These are phyloP conservation scores for Fusarium musae DNA, from an alignment of 2,329 filamentous ascomycete genomes.

Conservation along the genomic window DNA sequence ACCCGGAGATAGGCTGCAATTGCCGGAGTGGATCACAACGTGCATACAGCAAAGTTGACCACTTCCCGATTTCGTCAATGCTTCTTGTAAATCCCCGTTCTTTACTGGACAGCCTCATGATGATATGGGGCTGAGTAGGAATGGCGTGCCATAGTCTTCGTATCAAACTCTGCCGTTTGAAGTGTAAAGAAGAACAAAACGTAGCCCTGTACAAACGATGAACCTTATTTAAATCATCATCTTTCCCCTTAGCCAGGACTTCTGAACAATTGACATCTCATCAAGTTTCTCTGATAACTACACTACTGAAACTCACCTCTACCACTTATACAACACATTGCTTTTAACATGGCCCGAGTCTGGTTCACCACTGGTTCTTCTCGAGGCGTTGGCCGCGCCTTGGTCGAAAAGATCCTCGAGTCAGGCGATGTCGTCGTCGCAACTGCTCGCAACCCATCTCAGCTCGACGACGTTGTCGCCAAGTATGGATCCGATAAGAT, in stretches of 20 bases:
- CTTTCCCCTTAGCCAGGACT: too few species aligned
- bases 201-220: fast-evolving
- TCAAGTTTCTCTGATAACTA: neutral
- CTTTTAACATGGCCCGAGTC: slow-evolving; percentile 44
- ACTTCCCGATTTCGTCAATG: neutral
- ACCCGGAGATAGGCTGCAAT: neutral
- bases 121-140: neutral
- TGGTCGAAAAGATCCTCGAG: slow-evolving; percentile 53
- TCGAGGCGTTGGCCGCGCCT: slow-evolving; percentile 57
- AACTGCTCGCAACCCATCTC: slow-evolving; percentile 54
- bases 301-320: fast-evolving
- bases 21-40: neutral
- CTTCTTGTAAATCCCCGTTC: neutral
- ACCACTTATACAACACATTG: neutral
- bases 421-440: slow-evolving; percentile 58
- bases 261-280: neutral
- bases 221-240: neutral
- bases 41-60: neutral
- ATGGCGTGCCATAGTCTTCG: neutral
- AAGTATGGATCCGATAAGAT: slow-evolving; percentile 56
- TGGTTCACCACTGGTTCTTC: slow-evolving; percentile 62
- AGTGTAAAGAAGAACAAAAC: neutral
- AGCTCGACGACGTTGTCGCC: slow-evolving; percentile 49
- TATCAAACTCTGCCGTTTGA: neutral
- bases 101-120: neutral